Evolutionary conservation across 768 basidiomycete genomes (phyloP), one percentile per base, ranked within the genome.

Genomic region (Naganishia vaughanmartiniae): DNA sequence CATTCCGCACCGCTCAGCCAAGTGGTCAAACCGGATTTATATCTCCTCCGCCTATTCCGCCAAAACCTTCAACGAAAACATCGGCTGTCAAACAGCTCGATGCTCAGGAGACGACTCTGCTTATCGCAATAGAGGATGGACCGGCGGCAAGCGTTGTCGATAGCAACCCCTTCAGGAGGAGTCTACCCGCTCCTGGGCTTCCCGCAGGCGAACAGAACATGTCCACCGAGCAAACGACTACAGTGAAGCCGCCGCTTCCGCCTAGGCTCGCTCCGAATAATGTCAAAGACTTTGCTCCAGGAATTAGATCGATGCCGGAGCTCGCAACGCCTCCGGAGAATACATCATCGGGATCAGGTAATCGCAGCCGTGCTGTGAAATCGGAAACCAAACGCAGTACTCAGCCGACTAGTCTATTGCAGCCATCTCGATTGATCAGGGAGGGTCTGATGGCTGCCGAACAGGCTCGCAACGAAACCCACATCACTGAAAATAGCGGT

Each of bases 381-480:
- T 24, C 31, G 24, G 36, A 36, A 24, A 7, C 11, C 17, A 63
- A 45, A 14, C 39, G 28, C 28, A 45, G 14, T 19, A 36, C 36
- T n/a, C 60, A 63, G 60, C 60, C 60, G 39, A 63, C 60, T 12
- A 63, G 60, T 15, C 24, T 63, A 7, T 26, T 63, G 60, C 36
- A 63, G 42, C 60, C 60, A 46, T 63, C 60, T 14, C 60, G 60
- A 63, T 30, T 63, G 60, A 63, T 63, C 6, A 42, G 42, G 17
- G 60, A n/a, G 28, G 42, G 60, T 4, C 24, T 63, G 39, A 11
- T 42, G n/a, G 60, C 60, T 30, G 39, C 60, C 7, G 60, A 63
- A 26, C 39, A 45, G 30, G 60, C 60, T 26, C 60, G 60, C 14
- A 36, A 17, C 24, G 24, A 26, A 42, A 63, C 7, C 15, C 26